Evolutionary conservation across 306 rosid genomes (phyloP).

Genomic region (Purshia tridentata): DNA sequence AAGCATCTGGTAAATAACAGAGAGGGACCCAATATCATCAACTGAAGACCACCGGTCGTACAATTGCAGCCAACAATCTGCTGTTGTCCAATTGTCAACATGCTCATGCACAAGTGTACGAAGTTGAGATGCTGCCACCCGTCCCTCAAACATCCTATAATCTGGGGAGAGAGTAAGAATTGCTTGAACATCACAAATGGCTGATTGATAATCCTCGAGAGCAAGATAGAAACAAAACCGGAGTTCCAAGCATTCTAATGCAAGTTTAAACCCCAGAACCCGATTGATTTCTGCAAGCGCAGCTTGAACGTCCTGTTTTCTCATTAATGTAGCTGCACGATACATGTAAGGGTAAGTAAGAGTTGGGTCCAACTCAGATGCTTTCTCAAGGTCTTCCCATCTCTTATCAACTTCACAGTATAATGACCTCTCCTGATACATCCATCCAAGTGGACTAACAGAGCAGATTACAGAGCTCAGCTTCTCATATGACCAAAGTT

Average conservation of each 20-base stretch:
- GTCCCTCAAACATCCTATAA: conserved; percentile 86
- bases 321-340: conserved; percentile 75
- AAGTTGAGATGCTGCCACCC: conserved; percentile 81
- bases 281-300: conserved; percentile 76
- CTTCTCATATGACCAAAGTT: conserved; percentile 61
- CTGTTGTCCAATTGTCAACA: conserved; percentile 85
- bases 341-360: conserved; percentile 86
- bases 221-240: conserved; percentile 77
- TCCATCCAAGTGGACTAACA: conserved; percentile 70
- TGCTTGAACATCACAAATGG: conserved; percentile 84
- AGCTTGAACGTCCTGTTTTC: conserved; percentile 57
- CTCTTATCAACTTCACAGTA: conserved; percentile 65
- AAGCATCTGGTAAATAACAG: conserved; percentile 92
- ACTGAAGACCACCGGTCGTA: conserved; percentile 94
- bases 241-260: conserved; percentile 87
- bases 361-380: conserved; percentile 81
- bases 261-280: conserved; percentile 84
- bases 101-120: conserved; percentile 85
- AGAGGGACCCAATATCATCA: conserved; percentile 86
- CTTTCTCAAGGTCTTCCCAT: conserved; percentile 85
- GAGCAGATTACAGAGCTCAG: conserved; percentile 65
- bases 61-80: conserved; percentile 86
- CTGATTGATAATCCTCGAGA: conserved; percentile 78
- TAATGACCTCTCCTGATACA: conserved; percentile 87
- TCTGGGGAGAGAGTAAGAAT: conserved; percentile 76